A percentile compares a stretch with the other conserved stretches of the same genome.
Evolutionary conservation across 257 asterid species (phyloP).

Genomic region (Osmanthus fragrans): DNA sequence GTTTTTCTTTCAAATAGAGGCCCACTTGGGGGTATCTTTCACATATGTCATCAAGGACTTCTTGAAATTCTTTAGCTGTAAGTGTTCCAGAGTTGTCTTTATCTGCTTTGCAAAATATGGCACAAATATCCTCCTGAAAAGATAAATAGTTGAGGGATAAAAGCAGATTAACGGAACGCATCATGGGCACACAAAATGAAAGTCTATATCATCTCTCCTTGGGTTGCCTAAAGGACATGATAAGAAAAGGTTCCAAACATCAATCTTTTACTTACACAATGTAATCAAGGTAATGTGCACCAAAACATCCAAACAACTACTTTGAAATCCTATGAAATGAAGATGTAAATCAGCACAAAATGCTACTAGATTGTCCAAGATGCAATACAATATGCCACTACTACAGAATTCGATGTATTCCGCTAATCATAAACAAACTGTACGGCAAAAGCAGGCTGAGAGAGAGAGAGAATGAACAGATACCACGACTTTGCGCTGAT

Average conservation of each 20-base stretch:
- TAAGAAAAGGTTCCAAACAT: background rate
- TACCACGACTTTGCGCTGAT: constrained; percentile 82
- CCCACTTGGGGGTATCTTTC: constrained; percentile 95
- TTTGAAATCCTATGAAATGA: no score
- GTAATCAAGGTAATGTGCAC: background rate
- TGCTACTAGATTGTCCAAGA: background rate
- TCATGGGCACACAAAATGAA: background rate
- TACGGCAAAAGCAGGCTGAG: background rate
- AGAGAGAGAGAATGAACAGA: background rate
- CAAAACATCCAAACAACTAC: background rate
- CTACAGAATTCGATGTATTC: background rate
- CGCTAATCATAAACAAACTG: background rate
- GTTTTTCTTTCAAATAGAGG: constrained; percentile 67
- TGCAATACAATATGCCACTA: background rate
- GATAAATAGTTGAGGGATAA: background rate
- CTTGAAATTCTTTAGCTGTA: constrained; percentile 69
- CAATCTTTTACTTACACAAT: background rate
- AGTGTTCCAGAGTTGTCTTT: constrained; percentile 79
- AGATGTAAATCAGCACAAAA: background rate
- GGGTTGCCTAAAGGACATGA: background rate
- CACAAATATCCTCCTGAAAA: constrained; percentile 76
- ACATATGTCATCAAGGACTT: constrained; percentile 78
- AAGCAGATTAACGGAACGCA: background rate
- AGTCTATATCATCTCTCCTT: background rate
- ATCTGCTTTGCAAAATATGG: constrained; percentile 79